Conservation (phyloP, 2,329 filamentous ascomycete species). For the Pleomassaria siparia region DNA sequence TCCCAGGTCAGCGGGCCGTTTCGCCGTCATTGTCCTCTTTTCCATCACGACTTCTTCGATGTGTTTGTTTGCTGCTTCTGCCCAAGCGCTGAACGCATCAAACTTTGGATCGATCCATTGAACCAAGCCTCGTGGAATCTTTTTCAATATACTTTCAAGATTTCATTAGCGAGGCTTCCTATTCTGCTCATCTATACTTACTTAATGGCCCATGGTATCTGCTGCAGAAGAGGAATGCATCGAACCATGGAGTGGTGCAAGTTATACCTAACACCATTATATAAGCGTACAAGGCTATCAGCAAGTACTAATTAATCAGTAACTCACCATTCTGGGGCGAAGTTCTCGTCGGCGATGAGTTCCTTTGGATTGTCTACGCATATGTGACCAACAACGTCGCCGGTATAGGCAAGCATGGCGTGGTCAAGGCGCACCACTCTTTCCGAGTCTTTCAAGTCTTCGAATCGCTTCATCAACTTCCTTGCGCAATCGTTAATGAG, state of each 20-base stretch:
- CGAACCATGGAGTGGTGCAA: not conserved
- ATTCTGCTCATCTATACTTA: no score
- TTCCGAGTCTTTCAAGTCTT: conserved; percentile 6
- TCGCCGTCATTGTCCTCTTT: no score
- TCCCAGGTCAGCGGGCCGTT: no score
- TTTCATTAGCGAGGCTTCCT: no score
- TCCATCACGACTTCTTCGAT: no score
- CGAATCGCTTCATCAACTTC: conserved; percentile 12
- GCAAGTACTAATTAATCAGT: no score
- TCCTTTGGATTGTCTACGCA: conserved; percentile 13
- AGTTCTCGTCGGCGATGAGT: no score
- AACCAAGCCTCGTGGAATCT: no score
- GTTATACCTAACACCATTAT: not conserved
- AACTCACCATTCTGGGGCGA: not conserved
- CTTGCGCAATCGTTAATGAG: conserved; percentile 15
- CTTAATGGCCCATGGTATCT: not conserved
- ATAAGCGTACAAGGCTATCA: conserved; percentile 8
- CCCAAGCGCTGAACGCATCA: no score
- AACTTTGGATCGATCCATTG: no score
- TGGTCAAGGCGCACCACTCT: conserved; percentile 20
- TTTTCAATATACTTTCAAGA: no score
- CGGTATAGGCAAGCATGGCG: conserved; percentile 21
- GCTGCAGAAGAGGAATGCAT: not conserved
- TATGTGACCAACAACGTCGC: conserved; percentile 27
- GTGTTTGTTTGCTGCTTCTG: no score